Evolutionary conservation across 2,329 filamentous ascomycete genomes (phyloP), one percentile per base, ranked within the genome.

Genomic region (Knufia fluminis): DNA sequence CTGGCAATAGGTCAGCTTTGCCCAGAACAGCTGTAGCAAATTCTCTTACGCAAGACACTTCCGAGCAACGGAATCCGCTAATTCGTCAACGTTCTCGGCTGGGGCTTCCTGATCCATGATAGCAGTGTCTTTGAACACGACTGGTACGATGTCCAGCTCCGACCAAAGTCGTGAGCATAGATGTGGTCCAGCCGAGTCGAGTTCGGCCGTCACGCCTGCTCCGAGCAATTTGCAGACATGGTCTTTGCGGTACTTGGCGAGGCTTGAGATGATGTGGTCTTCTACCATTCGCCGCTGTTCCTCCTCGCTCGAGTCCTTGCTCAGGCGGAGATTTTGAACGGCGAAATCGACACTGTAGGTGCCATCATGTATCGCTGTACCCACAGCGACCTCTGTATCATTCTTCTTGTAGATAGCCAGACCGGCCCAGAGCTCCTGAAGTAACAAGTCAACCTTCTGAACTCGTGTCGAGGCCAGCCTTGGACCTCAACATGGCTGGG

Each of bases 51-150:
- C 77, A 54, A 89, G 75, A 63, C 83, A 87, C 69, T 89, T 90
- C 53, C 86, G 75, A 1, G 82, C 83, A 77, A 90, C 85, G 0
- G 83, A 85, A 62, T 91, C 86, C 1, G 86, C 85, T 64, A 89
- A 82, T 62, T 92, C 86, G 59, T 90, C 86, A 3, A 89, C 74
- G n/a, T 74, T 69, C 61, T 44, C 20, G 74, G 69, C 72, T 76
- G 78, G 54, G 74, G 71, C 36, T 45, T 52, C 51, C 42, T 12
- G 14, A 19, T 33, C 43, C 3, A 36, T 51, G 49, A 52, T 35
- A 1, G 51, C 53, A 36, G 63, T 61, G 2, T 63, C 67, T 3
- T 68, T 70, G 54, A 88, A 72, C 2, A 84, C 76, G 35, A 91
- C 72, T 1, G 85, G 83, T 2, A 91, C 77, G 50, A 90, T 79